Base-by-base conservation (phyloP, 2,329 filamentous ascomycete species). In the Nigrospora sphaerica region DNA sequence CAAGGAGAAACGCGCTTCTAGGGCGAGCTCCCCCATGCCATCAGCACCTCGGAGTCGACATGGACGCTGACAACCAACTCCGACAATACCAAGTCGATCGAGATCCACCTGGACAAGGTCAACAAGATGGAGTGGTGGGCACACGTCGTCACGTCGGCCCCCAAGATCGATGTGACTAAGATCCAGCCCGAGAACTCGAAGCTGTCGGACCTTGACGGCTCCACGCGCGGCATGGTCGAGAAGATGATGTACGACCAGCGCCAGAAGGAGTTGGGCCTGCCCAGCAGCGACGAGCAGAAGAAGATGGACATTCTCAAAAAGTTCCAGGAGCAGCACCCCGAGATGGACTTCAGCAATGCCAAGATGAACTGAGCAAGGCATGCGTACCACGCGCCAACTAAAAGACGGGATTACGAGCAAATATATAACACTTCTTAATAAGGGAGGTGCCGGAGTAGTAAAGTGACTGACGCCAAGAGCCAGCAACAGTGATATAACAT, bases 171-270 rank as follows among this genome's bases (percentile, higher is more conserved):
- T 70, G 89, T 95, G 33, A 84, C 85, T 58, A 96, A 95, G 74
- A 97, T 98, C 68, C 81, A 84, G 63, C 93, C 93, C 18, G 93
- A 97, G 70, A 91, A 86, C 64, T 91, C 85, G 63, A 95, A 90
- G 67, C 75, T 98, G 60, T 84, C 86, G 47, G 93, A 98, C 66
- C 74, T 98, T 55, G 92, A 97, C 62, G 93, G 93, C 50, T 87
- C 95, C 75, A 98, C 93, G 45, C 80, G 93, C 53, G 80, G 83
- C 49, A 97, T 98, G 92, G 93, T 98, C 39, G 93, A 98, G 81
- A 98, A 98, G 81, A 98, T 98, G 93, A 98, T 98, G 93, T 98
- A 80, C 61, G 93, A 98, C 72, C 93, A 98, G 76, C 78, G 87
- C 55, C 91, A 97, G 73, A 98, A 98, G 81, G 91, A 97, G 73